phyloP scores from a whole-genome alignment of 2,329 filamentous ascomycete species.

The Aspergillus puulaauensis region DNA sequence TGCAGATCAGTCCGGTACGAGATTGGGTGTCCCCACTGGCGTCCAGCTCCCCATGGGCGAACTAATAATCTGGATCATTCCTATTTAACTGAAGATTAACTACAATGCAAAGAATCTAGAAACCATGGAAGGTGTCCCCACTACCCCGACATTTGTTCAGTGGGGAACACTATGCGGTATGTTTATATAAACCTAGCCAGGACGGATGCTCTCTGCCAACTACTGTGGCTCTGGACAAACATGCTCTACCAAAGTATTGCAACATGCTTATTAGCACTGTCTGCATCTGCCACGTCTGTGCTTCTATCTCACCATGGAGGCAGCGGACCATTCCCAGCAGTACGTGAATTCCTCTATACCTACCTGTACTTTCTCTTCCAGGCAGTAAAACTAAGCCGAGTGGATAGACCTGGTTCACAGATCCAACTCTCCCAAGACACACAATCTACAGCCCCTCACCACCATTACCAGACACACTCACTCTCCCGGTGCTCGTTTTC shows the following conservation, averaged over 20 bases:
- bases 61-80: too few species aligned
- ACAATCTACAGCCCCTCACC: slow-evolving; percentile 3
- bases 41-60: too few species aligned
- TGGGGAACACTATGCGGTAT: too few species aligned
- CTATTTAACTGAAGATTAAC: too few species aligned
- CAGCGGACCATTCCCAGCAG: neutral
- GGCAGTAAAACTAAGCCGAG: too few species aligned
- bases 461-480: neutral
- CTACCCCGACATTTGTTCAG: too few species aligned
- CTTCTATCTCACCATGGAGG: neutral
- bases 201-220: too few species aligned
- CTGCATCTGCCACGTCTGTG: neutral
- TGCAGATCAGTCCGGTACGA: too few species aligned
- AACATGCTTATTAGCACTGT: neutral
- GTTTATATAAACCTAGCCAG: too few species aligned
- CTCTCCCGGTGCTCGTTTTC: slow-evolving; percentile 9
- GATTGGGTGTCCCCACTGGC: too few species aligned
- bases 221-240: neutral
- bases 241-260: neutral
- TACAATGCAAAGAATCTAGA: too few species aligned
- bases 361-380: neutral
- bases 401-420: neutral
- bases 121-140: too few species aligned
- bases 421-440: neutral
- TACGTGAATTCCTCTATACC: neutral